Percentiles rank a stretch among this genome's conserved stretches.
Conservation (phyloP, 202 grass and related monocot genomes). For the Tripidium arundinaceum region DNA sequence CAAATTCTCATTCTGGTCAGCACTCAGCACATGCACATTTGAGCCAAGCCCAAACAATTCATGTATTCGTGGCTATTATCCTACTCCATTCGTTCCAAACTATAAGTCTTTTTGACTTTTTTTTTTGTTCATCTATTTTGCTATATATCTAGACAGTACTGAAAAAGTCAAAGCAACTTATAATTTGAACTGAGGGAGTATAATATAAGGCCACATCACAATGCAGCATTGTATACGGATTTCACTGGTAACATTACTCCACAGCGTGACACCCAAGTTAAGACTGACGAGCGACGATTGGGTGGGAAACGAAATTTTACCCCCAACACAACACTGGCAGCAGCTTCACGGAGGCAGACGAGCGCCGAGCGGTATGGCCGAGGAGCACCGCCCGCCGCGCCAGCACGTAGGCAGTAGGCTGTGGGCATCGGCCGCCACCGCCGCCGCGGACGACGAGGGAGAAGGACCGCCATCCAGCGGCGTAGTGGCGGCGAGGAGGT, state of each 20-base stretch:
- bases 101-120: too few species aligned
- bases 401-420: too few species aligned
- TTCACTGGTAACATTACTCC: not conserved
- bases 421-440: not conserved
- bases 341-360: slow-evolving; percentile 43
- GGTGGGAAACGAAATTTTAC: slow-evolving; percentile 1
- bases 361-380: slow-evolving; percentile 74
- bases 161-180: too few species aligned
- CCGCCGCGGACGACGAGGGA: not conserved
- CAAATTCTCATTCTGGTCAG: not conserved
- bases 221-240: not conserved
- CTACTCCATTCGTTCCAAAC: too few species aligned
- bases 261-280: not conserved
- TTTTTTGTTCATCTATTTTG: too few species aligned
- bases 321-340: slow-evolving; percentile 5
- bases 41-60: not conserved
- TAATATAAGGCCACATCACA: not conserved
- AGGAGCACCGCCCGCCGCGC: slow-evolving; percentile 65
- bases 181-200: too few species aligned
- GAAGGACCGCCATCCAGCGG: slow-evolving; percentile 10
- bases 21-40: not conserved
- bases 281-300: not conserved
- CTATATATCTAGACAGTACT: too few species aligned
- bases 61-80: not conserved
- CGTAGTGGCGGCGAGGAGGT: too few species aligned